Conservation (phyloP, 768 basidiomycete genomes). For the Amanita fuliginea region DNA sequence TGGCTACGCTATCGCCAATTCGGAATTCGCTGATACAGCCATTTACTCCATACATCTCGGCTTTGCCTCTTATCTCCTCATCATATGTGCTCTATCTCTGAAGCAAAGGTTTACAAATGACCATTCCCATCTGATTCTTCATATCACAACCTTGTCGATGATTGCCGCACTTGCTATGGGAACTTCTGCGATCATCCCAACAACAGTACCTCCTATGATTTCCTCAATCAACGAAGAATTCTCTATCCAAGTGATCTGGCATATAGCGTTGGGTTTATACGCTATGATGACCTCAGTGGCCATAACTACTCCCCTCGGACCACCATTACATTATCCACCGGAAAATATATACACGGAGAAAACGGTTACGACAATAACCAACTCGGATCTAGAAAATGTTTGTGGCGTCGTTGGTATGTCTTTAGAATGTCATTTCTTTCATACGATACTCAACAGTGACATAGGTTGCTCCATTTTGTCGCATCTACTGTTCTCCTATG, state of each 20-base stretch:
- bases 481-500: slow-evolving; percentile 74
- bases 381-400: slow-evolving; percentile 64
- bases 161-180: slow-evolving; percentile 34
- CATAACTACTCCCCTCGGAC: slow-evolving; percentile 61
- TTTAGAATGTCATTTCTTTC: not conserved
- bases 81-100: slow-evolving; percentile 41
- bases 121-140: slow-evolving; percentile 43
- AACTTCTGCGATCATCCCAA: slow-evolving; percentile 47
- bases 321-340: slow-evolving; percentile 64
- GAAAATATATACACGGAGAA: slow-evolving; percentile 68
- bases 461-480: slow-evolving; percentile 48
- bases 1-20: slow-evolving; percentile 36
- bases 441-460: not conserved
- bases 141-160: slow-evolving; percentile 47
- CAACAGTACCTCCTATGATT: slow-evolving; percentile 22
- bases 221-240: slow-evolving; percentile 13
- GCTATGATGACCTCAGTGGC: slow-evolving; percentile 25
- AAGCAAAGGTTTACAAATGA: slow-evolving; percentile 26
- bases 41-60: slow-evolving; percentile 32
- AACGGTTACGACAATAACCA: slow-evolving; percentile 46
- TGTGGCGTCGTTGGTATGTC: slow-evolving; percentile 44
- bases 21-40: slow-evolving; percentile 20
- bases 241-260: slow-evolving; percentile 33
- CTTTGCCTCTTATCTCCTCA: slow-evolving; percentile 51
- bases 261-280: slow-evolving; percentile 40